Evolutionary conservation across 129 eudicot genomes (phyloP).

Genomic region (Artemisia argyi): DNA sequence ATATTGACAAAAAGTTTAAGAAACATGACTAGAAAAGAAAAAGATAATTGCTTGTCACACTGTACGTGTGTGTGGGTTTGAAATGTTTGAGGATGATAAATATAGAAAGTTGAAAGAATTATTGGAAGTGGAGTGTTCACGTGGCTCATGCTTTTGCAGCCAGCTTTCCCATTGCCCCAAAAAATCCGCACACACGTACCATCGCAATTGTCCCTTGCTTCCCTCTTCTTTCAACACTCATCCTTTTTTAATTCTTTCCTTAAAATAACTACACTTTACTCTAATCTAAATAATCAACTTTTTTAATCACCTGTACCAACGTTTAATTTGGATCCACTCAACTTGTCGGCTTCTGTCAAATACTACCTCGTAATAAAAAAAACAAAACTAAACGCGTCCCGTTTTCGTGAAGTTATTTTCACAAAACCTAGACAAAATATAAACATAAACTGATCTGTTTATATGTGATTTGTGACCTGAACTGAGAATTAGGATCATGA

Average conservation of each 20-base stretch:
- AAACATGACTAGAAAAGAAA: too few relatives aligned
- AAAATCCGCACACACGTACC: conserved; percentile 27
- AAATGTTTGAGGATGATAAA: too few relatives aligned
- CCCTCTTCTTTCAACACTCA: background rate
- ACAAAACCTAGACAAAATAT: too few relatives aligned
- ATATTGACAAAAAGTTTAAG: too few relatives aligned
- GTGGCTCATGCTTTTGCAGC: conserved; percentile 25
- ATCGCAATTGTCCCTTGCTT: conserved; percentile 27
- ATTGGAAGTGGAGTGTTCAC: conserved; percentile 21
- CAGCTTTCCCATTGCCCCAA: conserved; percentile 26
- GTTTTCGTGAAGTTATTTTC: background rate
- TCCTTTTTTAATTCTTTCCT: conserved; percentile 3
- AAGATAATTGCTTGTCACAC: too few relatives aligned
- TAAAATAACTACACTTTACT: background rate
- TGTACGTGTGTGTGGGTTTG: too few relatives aligned
- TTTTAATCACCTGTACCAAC: background rate
- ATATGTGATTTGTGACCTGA: too few relatives aligned
- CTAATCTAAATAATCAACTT: background rate
- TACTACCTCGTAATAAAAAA: background rate
- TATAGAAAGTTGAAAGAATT: too few relatives aligned
- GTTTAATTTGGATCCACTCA: conserved; percentile 1
- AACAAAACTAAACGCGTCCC: background rate
- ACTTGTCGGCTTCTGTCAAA: background rate
- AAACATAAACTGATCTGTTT: too few relatives aligned
- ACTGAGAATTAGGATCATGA: too few relatives aligned